These are phyloP conservation scores for Phellinidium pouzarii DNA, from an alignment of 1,284 basidiomycete species.

Conservation along the genomic window DNA sequence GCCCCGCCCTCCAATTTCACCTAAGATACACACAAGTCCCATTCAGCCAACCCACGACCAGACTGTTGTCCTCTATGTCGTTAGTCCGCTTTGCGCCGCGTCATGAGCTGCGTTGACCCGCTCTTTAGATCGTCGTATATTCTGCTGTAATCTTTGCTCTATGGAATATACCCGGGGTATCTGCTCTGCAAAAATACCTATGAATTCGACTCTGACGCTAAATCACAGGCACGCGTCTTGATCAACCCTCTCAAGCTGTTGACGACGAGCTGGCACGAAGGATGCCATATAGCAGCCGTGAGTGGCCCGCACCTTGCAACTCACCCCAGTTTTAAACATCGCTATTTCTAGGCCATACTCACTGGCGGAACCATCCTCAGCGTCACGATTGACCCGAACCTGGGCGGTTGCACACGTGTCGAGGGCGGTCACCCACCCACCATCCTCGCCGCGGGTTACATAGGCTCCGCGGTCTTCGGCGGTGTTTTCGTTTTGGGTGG, in stretches of 20 bases:
- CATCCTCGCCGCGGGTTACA: constrained; percentile 68
- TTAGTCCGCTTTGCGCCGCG: constrained; percentile 31
- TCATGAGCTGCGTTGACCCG: not conserved
- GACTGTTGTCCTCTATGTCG: constrained; percentile 55
- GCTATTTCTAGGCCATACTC: constrained; percentile 52
- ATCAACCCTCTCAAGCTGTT: constrained; percentile 78
- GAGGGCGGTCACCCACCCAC: constrained; percentile 64
- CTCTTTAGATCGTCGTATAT: constrained; percentile 63
- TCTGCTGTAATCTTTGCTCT: constrained; percentile 74
- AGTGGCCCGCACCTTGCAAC: constrained; percentile 25
- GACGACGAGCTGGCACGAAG: constrained; percentile 78
- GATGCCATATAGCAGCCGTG: constrained; percentile 74
- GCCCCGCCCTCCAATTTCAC: constrained; percentile 21
- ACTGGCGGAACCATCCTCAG: constrained; percentile 69
- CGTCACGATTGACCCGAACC: constrained; percentile 74
- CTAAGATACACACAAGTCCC: constrained; percentile 16
- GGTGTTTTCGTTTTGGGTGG: constrained; percentile 72
- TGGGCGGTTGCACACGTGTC: constrained; percentile 73
- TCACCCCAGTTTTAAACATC: constrained; percentile 1
- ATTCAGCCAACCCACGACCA: constrained; percentile 23
- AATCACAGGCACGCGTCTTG: constrained; percentile 44
- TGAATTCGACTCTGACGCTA: not conserved
- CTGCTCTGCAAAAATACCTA: not conserved
- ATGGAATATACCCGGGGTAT: constrained; percentile 66
- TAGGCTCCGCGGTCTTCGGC: constrained; percentile 75